These are phyloP conservation scores for Isatis tinctoria DNA, from an alignment of 345 rosid species.

Conservation along the genomic window DNA sequence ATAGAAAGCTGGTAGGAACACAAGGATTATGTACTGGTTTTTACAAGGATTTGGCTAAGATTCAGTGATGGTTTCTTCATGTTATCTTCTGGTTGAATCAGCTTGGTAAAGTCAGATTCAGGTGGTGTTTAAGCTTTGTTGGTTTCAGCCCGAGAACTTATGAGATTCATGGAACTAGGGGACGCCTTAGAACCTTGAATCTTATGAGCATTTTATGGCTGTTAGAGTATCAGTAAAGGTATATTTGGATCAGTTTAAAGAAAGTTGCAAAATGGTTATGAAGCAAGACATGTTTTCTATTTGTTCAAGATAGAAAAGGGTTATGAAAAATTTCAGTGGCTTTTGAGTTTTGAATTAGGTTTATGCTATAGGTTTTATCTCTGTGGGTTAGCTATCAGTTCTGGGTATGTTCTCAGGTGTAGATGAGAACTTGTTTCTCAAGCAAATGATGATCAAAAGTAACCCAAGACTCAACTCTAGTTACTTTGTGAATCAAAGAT, in stretches of 20 bases:
- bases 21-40: neutral
- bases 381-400: neutral
- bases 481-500: too few relatives aligned
- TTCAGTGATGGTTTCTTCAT: neutral
- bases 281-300: neutral
- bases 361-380: neutral
- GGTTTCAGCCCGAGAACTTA: neutral
- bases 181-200: neutral
- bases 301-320: neutral
- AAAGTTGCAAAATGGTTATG: neutral
- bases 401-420: too few relatives aligned
- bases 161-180: neutral
- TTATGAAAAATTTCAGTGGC: neutral
- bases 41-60: neutral
- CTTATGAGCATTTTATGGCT: neutral
- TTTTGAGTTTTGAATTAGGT: neutral
- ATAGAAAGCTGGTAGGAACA: neutral
- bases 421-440: too few relatives aligned
- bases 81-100: neutral
- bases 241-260: neutral
- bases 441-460: too few relatives aligned
- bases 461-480: too few relatives aligned
- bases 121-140: neutral
- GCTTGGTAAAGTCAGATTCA: neutral
- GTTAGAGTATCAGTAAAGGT: neutral